Evolutionary conservation across 768 basidiomycete genomes (phyloP), one percentile per base, ranked within the genome.

Genomic region (Suillus luteus): DNA sequence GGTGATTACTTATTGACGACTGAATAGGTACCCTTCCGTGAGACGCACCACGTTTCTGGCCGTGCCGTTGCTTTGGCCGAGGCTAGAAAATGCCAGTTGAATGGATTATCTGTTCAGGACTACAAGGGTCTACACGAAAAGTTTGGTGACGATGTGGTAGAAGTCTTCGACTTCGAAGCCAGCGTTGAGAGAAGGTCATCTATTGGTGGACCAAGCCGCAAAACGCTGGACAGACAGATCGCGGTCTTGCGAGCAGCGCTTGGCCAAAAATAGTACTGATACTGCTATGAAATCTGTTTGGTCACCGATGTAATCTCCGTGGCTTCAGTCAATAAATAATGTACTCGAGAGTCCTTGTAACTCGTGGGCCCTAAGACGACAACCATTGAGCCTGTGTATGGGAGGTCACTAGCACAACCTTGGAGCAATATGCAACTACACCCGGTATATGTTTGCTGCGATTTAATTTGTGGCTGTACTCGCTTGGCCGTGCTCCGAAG

Each of bases 21-120:
- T 38, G 27, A 38, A 14, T 69, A 97, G 96, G 92, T 95, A 49
- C 97, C 97, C 9, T 99, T 99, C 87, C 90, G 97, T 51, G 95
- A 98, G 77, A 99, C 97, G 1, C 97, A 99, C 74, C 97, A 99
- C 75, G 88, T 99, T 68, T 98, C 97, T 5, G 97, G 97, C 5
- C 89, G 94, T 15, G 95, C 96, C 22, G 96, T 99, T 54, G 95
- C 96, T 1, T 82, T 98, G 44, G 96, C 96, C 1, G 97, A 99
- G 75, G 80, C 88, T 49, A 85, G 87, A 40, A 83, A 85, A 64
- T 89, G 91, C 69, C 91, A 93, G 70, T 82, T 99, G 48, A 88
- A 93, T 66, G 87, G 92, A 59, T 83, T 99, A 65, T 82, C 87
- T 1, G 80, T 95, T 58, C 78, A 86, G 41, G 94, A 99, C 76